Evolutionary conservation across 495 filamentous ascomycete species (phyloP).

Genomic region (Tuber melanosporum): DNA sequence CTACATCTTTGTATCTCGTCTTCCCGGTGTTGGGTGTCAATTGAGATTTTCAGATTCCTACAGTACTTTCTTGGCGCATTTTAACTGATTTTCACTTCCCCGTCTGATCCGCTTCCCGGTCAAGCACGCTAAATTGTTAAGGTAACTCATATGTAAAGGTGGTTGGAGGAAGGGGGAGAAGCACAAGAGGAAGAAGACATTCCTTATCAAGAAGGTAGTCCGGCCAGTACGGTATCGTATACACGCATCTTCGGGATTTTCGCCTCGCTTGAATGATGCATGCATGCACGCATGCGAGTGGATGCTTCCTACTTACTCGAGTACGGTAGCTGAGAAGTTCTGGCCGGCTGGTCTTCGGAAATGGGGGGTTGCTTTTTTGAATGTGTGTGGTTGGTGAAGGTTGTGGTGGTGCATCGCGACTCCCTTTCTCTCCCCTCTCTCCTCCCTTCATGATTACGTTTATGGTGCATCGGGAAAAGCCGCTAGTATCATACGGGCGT

Average conservation of each 20-base stretch:
- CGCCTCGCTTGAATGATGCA: not conserved
- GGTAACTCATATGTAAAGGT: not conserved
- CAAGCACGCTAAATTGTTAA: too few relatives aligned
- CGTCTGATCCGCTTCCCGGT: too few relatives aligned
- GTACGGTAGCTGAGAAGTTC: not conserved
- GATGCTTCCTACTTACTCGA: not conserved
- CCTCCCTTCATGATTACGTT: not conserved
- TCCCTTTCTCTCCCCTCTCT: not conserved
- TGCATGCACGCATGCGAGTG: not conserved
- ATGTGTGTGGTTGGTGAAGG: not conserved
- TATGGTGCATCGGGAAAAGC: not conserved
- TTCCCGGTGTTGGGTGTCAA: too few relatives aligned
- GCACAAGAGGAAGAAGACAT: not conserved
- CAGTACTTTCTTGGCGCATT: too few relatives aligned
- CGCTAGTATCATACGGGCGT: not conserved
- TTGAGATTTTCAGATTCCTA: too few relatives aligned
- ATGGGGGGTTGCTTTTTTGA: not conserved
- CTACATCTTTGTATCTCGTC: too few relatives aligned
- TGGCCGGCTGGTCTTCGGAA: not conserved
- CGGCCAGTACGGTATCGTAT: not conserved
- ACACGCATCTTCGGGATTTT: not conserved
- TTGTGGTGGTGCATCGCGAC: not conserved
- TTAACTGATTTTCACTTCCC: too few relatives aligned
- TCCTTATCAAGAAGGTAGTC: not conserved
- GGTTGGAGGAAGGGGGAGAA: not conserved